A percentile compares a stretch with the other conserved stretches of the same genome.
Conservation (phyloP, 768 basidiomycete species). For the Suillus weaverae region DNA sequence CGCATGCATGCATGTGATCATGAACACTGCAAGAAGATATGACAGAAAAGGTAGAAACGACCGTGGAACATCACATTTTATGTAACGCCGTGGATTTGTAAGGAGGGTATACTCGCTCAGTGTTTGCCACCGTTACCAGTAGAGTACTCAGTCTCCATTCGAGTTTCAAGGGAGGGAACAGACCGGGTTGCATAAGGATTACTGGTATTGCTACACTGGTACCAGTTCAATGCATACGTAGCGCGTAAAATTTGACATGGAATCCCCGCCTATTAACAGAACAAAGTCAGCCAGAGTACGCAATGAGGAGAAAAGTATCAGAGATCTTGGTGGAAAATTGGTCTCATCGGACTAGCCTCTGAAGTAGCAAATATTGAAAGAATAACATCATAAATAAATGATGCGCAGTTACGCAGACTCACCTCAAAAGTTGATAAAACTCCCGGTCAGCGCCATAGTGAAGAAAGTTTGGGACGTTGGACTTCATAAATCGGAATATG, state of each 20-base stretch:
- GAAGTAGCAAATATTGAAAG: slow-evolving; percentile 69
- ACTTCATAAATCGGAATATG: slow-evolving; percentile 16
- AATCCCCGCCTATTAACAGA: background rate
- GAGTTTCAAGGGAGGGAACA: background rate
- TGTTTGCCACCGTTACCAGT: background rate
- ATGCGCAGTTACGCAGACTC: background rate
- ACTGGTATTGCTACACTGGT: background rate
- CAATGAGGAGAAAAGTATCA: slow-evolving; percentile 34
- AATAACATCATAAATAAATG: slow-evolving; percentile 41
- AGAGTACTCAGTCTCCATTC: background rate
- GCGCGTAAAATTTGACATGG: background rate
- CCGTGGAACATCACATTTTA: no score
- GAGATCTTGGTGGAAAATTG: slow-evolving; percentile 72
- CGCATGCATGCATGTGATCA: no score
- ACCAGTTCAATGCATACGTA: background rate
- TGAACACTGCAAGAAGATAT: no score
- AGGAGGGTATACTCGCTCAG: background rate
- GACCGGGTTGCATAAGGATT: background rate
- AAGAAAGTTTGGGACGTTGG: background rate
- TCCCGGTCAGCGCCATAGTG: background rate
- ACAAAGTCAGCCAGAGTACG: slow-evolving; percentile 2
- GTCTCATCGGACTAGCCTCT: slow-evolving; percentile 62
- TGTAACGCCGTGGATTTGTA: no score
- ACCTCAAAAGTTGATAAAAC: slow-evolving; percentile 16
- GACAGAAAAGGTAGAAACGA: no score